Conservation (phyloP, 495 filamentous ascomycete genomes). For the Lindgomyces ingoldianus region DNA sequence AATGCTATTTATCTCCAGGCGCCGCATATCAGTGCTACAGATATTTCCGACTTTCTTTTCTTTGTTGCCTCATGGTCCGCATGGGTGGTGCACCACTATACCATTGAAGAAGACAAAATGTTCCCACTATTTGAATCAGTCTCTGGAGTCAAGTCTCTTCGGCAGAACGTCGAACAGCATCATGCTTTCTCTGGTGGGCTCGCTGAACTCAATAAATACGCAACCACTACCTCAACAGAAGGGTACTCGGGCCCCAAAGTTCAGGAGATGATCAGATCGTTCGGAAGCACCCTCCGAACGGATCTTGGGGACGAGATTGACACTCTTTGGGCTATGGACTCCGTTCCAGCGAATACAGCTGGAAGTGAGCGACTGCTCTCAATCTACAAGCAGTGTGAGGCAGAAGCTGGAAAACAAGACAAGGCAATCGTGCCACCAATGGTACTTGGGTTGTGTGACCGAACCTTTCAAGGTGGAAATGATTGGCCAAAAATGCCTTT, state of each 20-base stretch:
- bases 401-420: background rate
- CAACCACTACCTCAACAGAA: background rate
- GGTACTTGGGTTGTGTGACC: background rate
- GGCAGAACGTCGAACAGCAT: background rate
- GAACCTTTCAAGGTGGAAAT: background rate
- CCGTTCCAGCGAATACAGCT: background rate
- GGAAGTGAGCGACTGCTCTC: background rate
- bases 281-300: background rate
- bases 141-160: background rate
- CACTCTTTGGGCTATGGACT: background rate
- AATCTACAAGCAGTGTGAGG: background rate
- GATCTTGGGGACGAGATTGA: background rate
- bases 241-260: background rate
- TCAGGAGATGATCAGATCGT: background rate
- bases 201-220: background rate
- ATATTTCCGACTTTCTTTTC: background rate
- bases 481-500: background rate
- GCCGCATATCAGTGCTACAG: background rate
- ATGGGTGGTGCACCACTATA: background rate
- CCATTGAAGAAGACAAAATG: background rate
- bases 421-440: background rate
- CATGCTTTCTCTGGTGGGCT: background rate
- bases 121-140: background rate
- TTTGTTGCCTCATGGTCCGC: background rate
- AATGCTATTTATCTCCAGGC: conserved; percentile 26